Evolutionary conservation across 768 basidiomycete genomes (phyloP), one percentile per base, ranked within the genome.

Genomic region (Boletus speciosus): DNA sequence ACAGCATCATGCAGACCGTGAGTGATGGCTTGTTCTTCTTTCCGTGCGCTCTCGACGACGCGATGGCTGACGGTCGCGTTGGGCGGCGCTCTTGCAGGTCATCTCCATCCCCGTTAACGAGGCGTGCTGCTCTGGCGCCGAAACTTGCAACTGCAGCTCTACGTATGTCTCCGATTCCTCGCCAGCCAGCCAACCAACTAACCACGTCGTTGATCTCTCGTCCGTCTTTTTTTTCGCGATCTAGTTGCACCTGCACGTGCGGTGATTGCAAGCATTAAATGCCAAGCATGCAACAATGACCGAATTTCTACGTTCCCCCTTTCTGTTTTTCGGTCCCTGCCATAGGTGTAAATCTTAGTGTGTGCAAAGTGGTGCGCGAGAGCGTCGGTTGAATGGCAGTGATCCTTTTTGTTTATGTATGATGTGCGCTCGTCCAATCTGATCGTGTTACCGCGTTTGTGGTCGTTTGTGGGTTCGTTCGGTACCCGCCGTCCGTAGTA

Each of bases 221-320:
- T n/a, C 15, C 7, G 15, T 14, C 15, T 3, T n/a, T n/a, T 34
- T 3, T 27, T 8, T 16, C 27, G 6, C 12, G 1, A 16, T 35
- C 3, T 23, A 64, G 62, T 7, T 64, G 63, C 29, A 19, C 29
- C 31, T 64, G 59, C 59, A 58, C 51, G 27, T 64, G 62, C 27
- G 25, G 56, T 37, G 59, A 56, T 44, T 64, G 62, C 63, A 61
- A 58, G 56, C 56, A 59, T 44, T 61, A 32, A 54, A 50, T 6
- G 8, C 5, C 19, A 37, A 37, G 36, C 36, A 16, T 3, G 16
- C 36, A 32, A 11, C 31, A 8, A 32, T 32, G 9, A 29, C 29
- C 29, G 9, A 29, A 29, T 29, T 1, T 31, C 31, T 10, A 31
- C 15, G 2, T 3, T 43, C 34, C 7, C 29, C 0, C 2, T 29